Base-by-base conservation (phyloP, 2,329 filamentous ascomycete species). In the Talaromyces rugulosus region DNA sequence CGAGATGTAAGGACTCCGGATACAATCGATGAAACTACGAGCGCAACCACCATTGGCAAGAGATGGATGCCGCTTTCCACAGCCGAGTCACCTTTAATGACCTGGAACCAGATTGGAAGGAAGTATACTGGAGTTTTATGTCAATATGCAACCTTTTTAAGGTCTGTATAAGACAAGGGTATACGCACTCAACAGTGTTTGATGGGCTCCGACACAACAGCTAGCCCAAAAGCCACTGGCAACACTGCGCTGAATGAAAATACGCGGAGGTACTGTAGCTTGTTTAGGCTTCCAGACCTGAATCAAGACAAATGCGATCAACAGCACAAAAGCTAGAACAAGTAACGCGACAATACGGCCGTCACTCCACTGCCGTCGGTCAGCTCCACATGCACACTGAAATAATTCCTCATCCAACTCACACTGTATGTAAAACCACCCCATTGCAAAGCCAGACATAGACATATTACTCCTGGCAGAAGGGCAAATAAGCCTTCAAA, bases 381-480 rank as follows among this genome's bases (percentile, higher is more conserved):
- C 56, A 40, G 36, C 36, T n/a, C 8, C 36, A 40, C 36, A 23
- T 23, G 36, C 16, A 40, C 36, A 40, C 5, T 7, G 5, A 2
- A n/a, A 40, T 2, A 40, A n/a, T 14, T n/a, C 16, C 16, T 7
- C 12, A 6, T 40, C 36, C 14, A 53, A 57, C 47, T 53, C 28
- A 61, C 59, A 27, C n/a, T 58, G 27, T 53, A 58, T 7, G 59
- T 61, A 28, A 57, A 57, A 33, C 59, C 78, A 11, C 75, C 76
- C 72, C 75, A 79, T 62, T 83, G 77, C 14, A 84, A 71, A 0
- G 81, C 82, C 1, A 84, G 71, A 62, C 83, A 74, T 5, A 82
- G 67, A 68, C 79, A 78, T 54, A 82, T 71, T 9, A 81, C 71
- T 16, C 76, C 74, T 0, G 75, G 75, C 2, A 83, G 68, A 59